These are phyloP conservation scores for Suhomyces bribrorum DNA, from an alignment of 1,139 yeast genomes.

Conservation along the genomic window DNA sequence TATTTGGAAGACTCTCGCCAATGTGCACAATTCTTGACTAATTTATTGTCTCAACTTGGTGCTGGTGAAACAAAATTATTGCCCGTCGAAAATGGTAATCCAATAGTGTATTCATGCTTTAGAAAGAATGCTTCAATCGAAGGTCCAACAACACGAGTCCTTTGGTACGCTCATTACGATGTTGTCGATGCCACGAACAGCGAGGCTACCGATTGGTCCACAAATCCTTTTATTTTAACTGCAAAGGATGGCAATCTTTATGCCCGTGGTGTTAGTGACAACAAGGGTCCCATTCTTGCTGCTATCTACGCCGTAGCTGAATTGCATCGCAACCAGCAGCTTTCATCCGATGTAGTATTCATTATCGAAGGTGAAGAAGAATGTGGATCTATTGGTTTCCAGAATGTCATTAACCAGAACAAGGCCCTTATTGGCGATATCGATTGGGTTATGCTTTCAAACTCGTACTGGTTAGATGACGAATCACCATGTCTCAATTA, in stretches of 20 bases:
- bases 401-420: conserved; percentile 56
- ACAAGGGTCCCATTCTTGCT: conserved; percentile 92
- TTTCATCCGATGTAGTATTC: conserved; percentile 76
- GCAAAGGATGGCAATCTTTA: conserved; percentile 83
- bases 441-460: conserved; percentile 88
- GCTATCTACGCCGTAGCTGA: conserved; percentile 87
- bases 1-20: conserved; percentile 79
- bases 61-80: conserved; percentile 67
- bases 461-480: conserved; percentile 94
- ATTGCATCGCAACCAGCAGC: conserved; percentile 49
- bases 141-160: conserved; percentile 39
- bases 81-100: conserved; percentile 77
- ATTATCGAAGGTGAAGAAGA: conserved; percentile 96
- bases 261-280: conserved; percentile 93
- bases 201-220: conserved; percentile 62
- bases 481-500: conserved; percentile 87
- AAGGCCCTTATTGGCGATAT: conserved; percentile 60
- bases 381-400: conserved; percentile 86
- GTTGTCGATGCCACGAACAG: conserved; percentile 63
- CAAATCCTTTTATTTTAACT: conserved; percentile 75
- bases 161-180: conserved; percentile 97
- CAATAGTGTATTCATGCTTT: conserved; percentile 78
- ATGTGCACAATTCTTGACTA: conserved; percentile 77
- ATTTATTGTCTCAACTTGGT: conserved; percentile 67
- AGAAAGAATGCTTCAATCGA: conserved; percentile 36